Evolutionary conservation across 495 filamentous ascomycete species (phyloP).

Genomic region (Jackrogersella multiformis): DNA sequence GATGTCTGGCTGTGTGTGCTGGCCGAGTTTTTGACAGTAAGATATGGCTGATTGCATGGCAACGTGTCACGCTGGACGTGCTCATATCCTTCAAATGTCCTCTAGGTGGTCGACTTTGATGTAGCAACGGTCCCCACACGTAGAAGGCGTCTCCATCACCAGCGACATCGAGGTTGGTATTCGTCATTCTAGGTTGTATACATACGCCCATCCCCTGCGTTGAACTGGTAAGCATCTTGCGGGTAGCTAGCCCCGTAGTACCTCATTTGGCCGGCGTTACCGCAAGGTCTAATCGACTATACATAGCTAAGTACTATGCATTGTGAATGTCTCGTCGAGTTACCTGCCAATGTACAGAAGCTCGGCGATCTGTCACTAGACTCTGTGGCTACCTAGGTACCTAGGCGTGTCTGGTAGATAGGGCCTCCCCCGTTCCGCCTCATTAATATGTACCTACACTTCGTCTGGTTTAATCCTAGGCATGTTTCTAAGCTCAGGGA

Average conservation of each 20-base stretch:
- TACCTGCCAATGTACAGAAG: slow-evolving; percentile 25
- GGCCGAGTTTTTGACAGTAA: slow-evolving; percentile 25
- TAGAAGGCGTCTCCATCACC: slow-evolving; percentile 16
- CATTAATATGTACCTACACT: slow-evolving; percentile 18
- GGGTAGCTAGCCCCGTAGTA: slow-evolving; percentile 24
- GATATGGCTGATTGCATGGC: slow-evolving; percentile 37
- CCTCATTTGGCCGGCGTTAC: slow-evolving; percentile 36
- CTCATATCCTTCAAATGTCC: background rate
- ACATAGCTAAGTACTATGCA: too few species aligned
- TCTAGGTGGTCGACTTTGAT: slow-evolving; percentile 24
- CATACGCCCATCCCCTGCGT: slow-evolving; percentile 37
- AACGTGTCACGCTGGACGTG: slow-evolving; percentile 30
- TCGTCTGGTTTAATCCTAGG: slow-evolving; percentile 31
- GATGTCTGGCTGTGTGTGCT: slow-evolving; percentile 36
- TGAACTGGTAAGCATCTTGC: slow-evolving; percentile 27
- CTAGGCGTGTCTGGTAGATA: too few species aligned
- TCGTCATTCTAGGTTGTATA: slow-evolving; percentile 29
- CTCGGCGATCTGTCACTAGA: slow-evolving; percentile 35
- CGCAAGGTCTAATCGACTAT: slow-evolving; percentile 14
- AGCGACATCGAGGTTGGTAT: slow-evolving; percentile 21
- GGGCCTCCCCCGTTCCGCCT: slow-evolving; percentile 29
- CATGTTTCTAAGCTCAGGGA: slow-evolving; percentile 33
- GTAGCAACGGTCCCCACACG: slow-evolving; percentile 25
- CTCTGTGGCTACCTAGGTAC: slow-evolving; percentile 40
- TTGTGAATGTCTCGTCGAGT: slow-evolving; percentile 39